A percentile compares a stretch with the other conserved stretches of the same genome.
Evolutionary conservation across 1,284 basidiomycete species (phyloP).

Genomic region (Leccinum proximum): DNA sequence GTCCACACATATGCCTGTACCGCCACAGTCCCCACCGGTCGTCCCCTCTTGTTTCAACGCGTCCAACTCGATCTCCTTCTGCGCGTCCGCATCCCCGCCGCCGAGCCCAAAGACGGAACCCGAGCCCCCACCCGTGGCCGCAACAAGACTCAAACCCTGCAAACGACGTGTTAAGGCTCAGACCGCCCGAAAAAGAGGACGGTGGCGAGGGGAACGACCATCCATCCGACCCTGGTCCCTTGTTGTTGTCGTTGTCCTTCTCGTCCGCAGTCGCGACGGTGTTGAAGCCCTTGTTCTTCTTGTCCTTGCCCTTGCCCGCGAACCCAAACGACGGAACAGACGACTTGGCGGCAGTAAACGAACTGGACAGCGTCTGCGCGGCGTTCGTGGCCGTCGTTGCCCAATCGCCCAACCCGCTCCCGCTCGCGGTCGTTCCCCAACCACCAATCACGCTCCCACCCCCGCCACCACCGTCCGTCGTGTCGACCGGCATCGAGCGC

Average conservation of each 20-base stretch:
- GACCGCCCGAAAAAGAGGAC: not conserved
- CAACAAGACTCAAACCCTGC: not conserved
- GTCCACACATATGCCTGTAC: too few species aligned
- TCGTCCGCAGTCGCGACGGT: too few species aligned
- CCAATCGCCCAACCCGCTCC: not conserved
- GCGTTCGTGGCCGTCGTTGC: not conserved
- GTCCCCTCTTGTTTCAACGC: too few species aligned
- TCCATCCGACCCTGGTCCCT: too few species aligned
- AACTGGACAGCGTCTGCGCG: not conserved
- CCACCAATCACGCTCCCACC: not conserved
- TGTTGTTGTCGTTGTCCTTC: too few species aligned
- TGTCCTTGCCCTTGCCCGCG: not conserved
- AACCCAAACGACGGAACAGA: not conserved
- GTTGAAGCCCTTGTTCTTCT: slow-evolving; percentile 9
- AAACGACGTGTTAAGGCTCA: not conserved
- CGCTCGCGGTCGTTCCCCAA: not conserved
- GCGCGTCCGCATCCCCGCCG: not conserved
- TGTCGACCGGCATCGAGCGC: not conserved
- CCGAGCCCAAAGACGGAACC: not conserved
- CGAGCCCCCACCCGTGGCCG: too few species aligned
- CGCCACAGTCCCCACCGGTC: too few species aligned
- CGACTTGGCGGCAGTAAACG: not conserved
- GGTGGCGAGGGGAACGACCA: not conserved
- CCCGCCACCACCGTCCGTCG: not conserved
- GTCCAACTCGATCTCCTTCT: too few species aligned